Percentiles rank a stretch among this genome's conserved stretches.
These are phyloP conservation scores for Didymella glomerata DNA, from an alignment of 2,329 filamentous ascomycete species.

Conservation along the genomic window DNA sequence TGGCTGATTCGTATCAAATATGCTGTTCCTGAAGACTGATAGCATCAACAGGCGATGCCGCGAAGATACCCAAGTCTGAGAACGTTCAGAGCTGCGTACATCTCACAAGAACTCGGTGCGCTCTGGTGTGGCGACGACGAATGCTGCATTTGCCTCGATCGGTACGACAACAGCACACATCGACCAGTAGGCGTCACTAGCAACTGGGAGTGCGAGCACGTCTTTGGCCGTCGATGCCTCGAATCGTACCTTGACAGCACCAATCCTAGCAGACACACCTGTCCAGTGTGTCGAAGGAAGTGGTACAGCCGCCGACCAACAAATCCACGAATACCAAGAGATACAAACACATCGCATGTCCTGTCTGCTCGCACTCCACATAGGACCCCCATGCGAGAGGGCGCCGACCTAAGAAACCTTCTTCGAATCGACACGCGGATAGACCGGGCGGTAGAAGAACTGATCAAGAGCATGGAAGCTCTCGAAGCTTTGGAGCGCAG, in stretches of 20 bases:
- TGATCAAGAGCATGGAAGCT: neutral
- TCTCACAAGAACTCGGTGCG: neutral
- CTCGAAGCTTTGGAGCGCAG: constrained; percentile 4
- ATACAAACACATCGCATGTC: constrained; percentile 7
- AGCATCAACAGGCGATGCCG: neutral
- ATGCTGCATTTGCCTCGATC: constrained; percentile 15
- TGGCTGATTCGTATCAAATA: neutral
- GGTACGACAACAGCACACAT: constrained; percentile 2
- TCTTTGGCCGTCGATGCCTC: constrained; percentile 23
- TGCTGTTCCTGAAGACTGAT: neutral
- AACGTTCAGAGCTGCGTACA: constrained; percentile 3
- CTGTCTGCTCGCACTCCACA: neutral
- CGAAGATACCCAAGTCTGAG: constrained; percentile 6
- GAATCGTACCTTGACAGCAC: constrained; percentile 16
- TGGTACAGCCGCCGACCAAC: constrained; percentile 16
- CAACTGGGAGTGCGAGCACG: constrained; percentile 20
- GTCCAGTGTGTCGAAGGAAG: constrained; percentile 21
- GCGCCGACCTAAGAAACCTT: neutral
- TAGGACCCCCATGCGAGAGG: neutral
- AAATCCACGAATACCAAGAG: constrained; percentile 1
- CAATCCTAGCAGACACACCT: constrained; percentile 15
- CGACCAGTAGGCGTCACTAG: constrained; percentile 7
- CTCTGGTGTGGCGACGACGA: neutral
- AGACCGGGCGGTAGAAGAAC: neutral
- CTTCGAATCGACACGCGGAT: neutral